These are phyloP conservation scores for Cubamyces lactineus DNA, from an alignment of 768 basidiomycete genomes.

Conservation along the genomic window DNA sequence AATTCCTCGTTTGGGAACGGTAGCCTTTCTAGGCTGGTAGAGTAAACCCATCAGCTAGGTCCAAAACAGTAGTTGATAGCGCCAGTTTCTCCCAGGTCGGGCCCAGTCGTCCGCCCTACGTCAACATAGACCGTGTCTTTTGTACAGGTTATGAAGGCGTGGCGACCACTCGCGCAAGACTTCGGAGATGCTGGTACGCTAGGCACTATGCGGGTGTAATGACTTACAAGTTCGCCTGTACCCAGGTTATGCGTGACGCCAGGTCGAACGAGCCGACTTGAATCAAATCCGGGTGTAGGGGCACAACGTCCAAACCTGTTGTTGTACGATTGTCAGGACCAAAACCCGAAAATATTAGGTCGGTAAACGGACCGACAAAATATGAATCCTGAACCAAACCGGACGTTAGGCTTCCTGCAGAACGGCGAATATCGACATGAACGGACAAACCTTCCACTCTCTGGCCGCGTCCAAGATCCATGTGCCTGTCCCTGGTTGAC, in stretches of 20 bases:
- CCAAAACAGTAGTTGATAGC: conserved; percentile 63
- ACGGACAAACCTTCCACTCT: conserved; percentile 56
- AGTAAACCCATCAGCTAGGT: conserved; percentile 55
- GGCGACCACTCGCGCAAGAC: conserved; percentile 38
- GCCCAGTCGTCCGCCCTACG: too few relatives aligned
- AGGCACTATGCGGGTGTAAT: conserved; percentile 19
- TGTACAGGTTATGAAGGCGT: too few relatives aligned
- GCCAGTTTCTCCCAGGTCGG: conserved; percentile 34
- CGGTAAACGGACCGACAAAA: conserved; percentile 57
- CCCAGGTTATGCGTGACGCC: conserved; percentile 67
- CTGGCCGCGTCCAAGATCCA: conserved; percentile 72
- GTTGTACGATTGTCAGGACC: not conserved
- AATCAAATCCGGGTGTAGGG: conserved; percentile 69
- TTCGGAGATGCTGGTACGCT: conserved; percentile 29
- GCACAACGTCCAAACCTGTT: conserved; percentile 69
- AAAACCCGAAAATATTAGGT: not conserved
- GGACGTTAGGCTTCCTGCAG: not conserved
- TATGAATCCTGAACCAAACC: conserved; percentile 47
- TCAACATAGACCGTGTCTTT: too few relatives aligned
- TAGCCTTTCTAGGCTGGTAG: conserved; percentile 60
- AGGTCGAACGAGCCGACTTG: conserved; percentile 61
- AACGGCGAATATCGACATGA: not conserved
- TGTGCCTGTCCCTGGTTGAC: conserved; percentile 60
- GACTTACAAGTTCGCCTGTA: conserved; percentile 72
- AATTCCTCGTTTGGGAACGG: conserved; percentile 76